Evolutionary conservation across 805 yeast genomes (phyloP).

Genomic region (Barnettozyma sucrosica): DNA sequence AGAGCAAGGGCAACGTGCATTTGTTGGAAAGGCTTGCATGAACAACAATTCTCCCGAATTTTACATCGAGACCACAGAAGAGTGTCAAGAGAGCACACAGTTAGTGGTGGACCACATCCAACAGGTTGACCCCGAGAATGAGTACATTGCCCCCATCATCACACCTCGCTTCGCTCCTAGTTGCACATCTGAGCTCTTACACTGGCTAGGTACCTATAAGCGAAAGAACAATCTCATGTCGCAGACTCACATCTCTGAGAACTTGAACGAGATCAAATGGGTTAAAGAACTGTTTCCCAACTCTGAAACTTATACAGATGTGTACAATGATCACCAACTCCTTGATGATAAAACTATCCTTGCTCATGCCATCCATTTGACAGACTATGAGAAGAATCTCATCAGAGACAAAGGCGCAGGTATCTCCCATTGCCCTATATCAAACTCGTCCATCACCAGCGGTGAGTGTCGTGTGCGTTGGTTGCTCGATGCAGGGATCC

Average conservation of each 20-base stretch:
- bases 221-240: slow-evolving; percentile 48
- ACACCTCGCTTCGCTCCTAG: slow-evolving; percentile 95
- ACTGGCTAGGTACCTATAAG: slow-evolving; percentile 57
- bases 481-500: slow-evolving; percentile 57
- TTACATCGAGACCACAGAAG: slow-evolving; percentile 53
- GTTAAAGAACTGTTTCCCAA: slow-evolving; percentile 71
- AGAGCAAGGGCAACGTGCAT: slow-evolving; percentile 73
- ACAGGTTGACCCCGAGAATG: slow-evolving; percentile 45
- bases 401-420: slow-evolving; percentile 56
- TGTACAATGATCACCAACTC: slow-evolving; percentile 60
- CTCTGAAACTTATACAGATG: slow-evolving; percentile 62
- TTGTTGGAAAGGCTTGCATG: slow-evolving; percentile 94
- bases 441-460: slow-evolving; percentile 80
- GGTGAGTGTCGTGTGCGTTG: slow-evolving; percentile 84
- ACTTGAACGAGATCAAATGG: slow-evolving; percentile 65
- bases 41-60: slow-evolving; percentile 72
- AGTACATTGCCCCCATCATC: slow-evolving; percentile 61
- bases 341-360: slow-evolving; percentile 63
- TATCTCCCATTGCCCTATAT: slow-evolving; percentile 88
- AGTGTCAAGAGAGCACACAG: slow-evolving; percentile 48
- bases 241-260: slow-evolving; percentile 92
- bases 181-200: slow-evolving; percentile 60
- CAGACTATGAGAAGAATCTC: slow-evolving; percentile 55
- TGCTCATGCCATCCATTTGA: slow-evolving; percentile 84
- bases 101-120: slow-evolving; percentile 52